These are phyloP conservation scores for Lycium ferocissimum DNA, from an alignment of 257 asterid genomes.

Conservation along the genomic window DNA sequence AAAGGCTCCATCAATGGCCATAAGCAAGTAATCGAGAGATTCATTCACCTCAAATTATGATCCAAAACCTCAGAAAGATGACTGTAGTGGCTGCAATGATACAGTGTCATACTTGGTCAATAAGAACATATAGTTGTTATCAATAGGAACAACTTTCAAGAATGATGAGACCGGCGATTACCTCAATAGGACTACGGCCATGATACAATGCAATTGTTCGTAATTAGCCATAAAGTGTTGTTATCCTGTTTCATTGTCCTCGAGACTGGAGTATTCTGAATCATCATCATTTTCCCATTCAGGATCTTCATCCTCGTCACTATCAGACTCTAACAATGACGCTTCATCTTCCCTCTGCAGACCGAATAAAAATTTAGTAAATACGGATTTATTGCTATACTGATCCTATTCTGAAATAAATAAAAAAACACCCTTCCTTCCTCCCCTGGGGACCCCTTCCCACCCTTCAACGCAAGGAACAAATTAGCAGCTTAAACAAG, in stretches of 20 bases:
- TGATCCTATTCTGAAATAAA: neutral
- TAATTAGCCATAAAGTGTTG: neutral
- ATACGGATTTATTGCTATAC: neutral
- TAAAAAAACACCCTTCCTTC: neutral
- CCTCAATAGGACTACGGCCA: constrained; percentile 17
- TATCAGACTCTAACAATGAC: constrained; percentile 50
- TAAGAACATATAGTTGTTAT: neutral
- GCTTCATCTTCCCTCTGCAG: constrained; percentile 72
- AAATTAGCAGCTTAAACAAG: neutral
- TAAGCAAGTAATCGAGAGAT: neutral
- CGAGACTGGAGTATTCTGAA: constrained; percentile 32
- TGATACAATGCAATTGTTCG: neutral
- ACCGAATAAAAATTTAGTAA: neutral
- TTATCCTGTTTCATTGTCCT: constrained; percentile 30
- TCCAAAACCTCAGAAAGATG: constrained; percentile 18
- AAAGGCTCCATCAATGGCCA: constrained; percentile 3
- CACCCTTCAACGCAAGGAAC: neutral
- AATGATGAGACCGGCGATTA: neutral
- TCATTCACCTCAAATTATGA: neutral
- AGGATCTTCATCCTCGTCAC: constrained; percentile 56
- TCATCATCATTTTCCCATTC: constrained; percentile 45
- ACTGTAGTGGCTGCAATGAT: neutral
- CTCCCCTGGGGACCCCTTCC: neutral
- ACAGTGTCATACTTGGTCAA: neutral
- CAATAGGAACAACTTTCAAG: neutral